A percentile compares a stretch with the other conserved stretches of the same genome.
Conservation (phyloP, 768 basidiomycete genomes). For the Suillus paluster region DNA sequence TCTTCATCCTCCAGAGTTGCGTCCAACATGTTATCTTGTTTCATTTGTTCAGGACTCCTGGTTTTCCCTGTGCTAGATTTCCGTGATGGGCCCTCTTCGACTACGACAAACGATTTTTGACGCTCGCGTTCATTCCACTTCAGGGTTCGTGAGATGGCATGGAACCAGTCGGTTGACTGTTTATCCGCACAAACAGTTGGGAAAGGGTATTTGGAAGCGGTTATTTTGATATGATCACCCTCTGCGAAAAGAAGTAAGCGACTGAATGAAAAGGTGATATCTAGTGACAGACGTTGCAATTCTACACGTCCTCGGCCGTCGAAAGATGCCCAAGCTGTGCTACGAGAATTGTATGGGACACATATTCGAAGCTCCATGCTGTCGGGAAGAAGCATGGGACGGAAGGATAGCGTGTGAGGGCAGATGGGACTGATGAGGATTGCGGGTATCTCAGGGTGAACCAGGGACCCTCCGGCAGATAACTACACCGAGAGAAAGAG, state of each 20-base stretch:
- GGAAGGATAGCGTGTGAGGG: constrained; percentile 97
- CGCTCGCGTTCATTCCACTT: constrained; percentile 99
- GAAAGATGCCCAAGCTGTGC: constrained; percentile 98
- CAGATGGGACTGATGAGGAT: constrained; percentile 97
- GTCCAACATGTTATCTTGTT: constrained; percentile 28
- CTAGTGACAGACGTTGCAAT: constrained; percentile 75
- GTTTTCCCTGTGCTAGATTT: constrained; percentile 32
- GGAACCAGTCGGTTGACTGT: constrained; percentile 99
- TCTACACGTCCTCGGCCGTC: constrained; percentile 97
- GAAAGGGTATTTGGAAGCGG: constrained; percentile 96
- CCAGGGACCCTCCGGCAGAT: constrained; percentile 96
- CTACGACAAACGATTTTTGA: constrained; percentile 98
- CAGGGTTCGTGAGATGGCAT: constrained; percentile 92
- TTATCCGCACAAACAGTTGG: constrained; percentile 98
- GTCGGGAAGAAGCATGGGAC: constrained; percentile 97
- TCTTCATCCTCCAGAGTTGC: constrained; percentile 51
- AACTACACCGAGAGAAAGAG: constrained; percentile 46
- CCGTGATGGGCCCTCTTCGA: constrained; percentile 80
- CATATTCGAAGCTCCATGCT: constrained; percentile 98
- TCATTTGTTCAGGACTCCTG: constrained; percentile 12
- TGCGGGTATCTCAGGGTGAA: constrained; percentile 97
- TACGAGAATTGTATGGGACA: constrained; percentile 98
- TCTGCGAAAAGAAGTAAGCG: constrained; percentile 52
- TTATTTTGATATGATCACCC: constrained; percentile 99
- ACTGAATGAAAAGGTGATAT: background rate